Conservation (phyloP, 495 filamentous ascomycete species). For the Stereocaulon alpinum region DNA sequence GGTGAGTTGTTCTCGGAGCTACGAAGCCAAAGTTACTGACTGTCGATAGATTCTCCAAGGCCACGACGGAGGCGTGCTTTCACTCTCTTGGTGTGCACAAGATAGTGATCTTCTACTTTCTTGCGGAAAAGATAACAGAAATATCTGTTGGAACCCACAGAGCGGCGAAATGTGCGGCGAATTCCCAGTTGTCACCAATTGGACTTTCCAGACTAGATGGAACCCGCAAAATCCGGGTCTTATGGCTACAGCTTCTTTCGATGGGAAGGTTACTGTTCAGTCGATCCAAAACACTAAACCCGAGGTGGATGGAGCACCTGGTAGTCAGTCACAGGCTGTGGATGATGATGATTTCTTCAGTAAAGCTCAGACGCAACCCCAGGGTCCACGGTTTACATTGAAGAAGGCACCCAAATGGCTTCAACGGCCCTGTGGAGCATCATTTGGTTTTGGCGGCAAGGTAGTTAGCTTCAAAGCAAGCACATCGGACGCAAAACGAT, state of each 20-base stretch:
- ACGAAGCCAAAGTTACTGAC: not conserved
- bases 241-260: constrained; percentile 90
- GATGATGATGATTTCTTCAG: constrained; percentile 97
- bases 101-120: constrained; percentile 86
- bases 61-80: constrained; percentile 87
- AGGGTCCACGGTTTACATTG: constrained; percentile 78
- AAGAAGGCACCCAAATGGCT: constrained; percentile 84
- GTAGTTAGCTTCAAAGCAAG: constrained; percentile 64
- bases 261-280: constrained; percentile 87
- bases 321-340: constrained; percentile 53
- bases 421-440: constrained; percentile 71
- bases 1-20: constrained; percentile 26
- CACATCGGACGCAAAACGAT: constrained; percentile 36
- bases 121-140: constrained; percentile 93
- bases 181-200: constrained; percentile 94
- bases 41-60: constrained; percentile 56
- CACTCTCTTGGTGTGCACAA: constrained; percentile 90
- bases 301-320: constrained; percentile 38
- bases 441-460: constrained; percentile 95
- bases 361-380: constrained; percentile 80
- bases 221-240: constrained; percentile 86
- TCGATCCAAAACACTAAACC: constrained; percentile 78
- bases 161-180: constrained; percentile 79
- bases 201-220: constrained; percentile 94
- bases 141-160: constrained; percentile 92